phyloP scores from a whole-genome alignment of 2,329 filamentous ascomycete genomes.

The Botryotinia calthae region DNA sequence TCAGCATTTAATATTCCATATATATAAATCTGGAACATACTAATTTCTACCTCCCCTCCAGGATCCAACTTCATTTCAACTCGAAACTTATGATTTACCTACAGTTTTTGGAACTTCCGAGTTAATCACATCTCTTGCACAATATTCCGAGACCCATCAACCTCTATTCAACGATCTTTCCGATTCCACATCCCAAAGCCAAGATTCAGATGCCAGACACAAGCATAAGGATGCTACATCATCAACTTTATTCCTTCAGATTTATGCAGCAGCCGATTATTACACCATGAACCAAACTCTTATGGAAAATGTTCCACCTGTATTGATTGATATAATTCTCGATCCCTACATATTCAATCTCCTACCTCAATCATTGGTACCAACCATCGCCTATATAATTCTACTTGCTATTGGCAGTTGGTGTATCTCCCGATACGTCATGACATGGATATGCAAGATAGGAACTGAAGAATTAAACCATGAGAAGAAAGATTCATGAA shows the following conservation, averaged over 20 bases:
- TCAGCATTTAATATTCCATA: conserved; percentile 8
- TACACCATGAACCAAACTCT: conserved; percentile 70
- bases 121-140: conserved; percentile 63
- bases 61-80: conserved; percentile 81
- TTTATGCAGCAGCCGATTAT: conserved; percentile 80
- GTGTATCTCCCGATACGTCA: conserved; percentile 34
- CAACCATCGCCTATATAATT: conserved; percentile 67
- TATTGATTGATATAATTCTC: conserved; percentile 77
- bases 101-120: conserved; percentile 60
- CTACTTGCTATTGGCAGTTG: conserved; percentile 51
- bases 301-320: conserved; percentile 72
- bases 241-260: conserved; percentile 51
- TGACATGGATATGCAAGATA: conserved; percentile 27
- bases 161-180: conserved; percentile 26
- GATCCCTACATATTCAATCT: conserved; percentile 82
- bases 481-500: conserved; percentile 28
- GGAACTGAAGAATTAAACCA: conserved; percentile 8
- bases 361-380: conserved; percentile 72
- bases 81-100: conserved; percentile 62
- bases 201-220: conserved; percentile 3
- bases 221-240: conserved; percentile 25
- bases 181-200: conserved; percentile 23
- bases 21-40: conserved; percentile 24
- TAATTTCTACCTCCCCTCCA: conserved; percentile 41
- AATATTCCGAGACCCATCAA: conserved; percentile 56